phyloP scores from a whole-genome alignment of 345 rosid species.

The Ceriops zippeliana region DNA sequence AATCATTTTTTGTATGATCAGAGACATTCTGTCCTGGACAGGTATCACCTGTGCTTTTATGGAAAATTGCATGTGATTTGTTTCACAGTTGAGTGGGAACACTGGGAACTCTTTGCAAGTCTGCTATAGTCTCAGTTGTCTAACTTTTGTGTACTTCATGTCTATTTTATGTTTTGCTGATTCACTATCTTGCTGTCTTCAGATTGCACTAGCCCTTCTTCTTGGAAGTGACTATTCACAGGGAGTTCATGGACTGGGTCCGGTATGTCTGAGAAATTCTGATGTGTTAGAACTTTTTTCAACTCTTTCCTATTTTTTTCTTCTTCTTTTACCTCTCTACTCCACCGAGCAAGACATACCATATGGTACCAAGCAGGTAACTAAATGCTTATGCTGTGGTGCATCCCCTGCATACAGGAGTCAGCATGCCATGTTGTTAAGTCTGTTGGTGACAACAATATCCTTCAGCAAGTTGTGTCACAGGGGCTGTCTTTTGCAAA shows the following conservation, averaged over 20 bases:
- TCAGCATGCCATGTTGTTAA: slow-evolving; percentile 75
- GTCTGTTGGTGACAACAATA: slow-evolving; percentile 55
- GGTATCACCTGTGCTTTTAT: neutral
- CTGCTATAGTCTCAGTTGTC: neutral
- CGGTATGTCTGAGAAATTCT: slow-evolving; percentile 42
- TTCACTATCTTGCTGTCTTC: slow-evolving; percentile 10
- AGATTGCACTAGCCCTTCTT: slow-evolving; percentile 83
- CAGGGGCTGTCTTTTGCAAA: slow-evolving; percentile 56
- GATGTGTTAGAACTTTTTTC: slow-evolving; percentile 12
- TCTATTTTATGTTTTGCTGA: slow-evolving; percentile 1
- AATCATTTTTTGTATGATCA: no score
- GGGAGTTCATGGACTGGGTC: slow-evolving; percentile 82
- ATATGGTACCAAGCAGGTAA: neutral
- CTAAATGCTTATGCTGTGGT: slow-evolving; percentile 6
- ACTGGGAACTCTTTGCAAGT: neutral
- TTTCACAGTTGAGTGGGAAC: neutral
- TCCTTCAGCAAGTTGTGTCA: slow-evolving; percentile 53
- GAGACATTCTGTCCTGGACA: neutral
- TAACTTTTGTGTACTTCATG: neutral
- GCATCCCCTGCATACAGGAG: slow-evolving; percentile 43
- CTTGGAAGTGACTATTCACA: slow-evolving; percentile 88
- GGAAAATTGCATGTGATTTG: neutral
- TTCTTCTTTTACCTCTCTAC: neutral
- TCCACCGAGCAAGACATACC: slow-evolving; percentile 1
- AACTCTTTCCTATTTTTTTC: neutral